phyloP scores from a whole-genome alignment of 257 asterid species.

The Eustoma russellianum region DNA sequence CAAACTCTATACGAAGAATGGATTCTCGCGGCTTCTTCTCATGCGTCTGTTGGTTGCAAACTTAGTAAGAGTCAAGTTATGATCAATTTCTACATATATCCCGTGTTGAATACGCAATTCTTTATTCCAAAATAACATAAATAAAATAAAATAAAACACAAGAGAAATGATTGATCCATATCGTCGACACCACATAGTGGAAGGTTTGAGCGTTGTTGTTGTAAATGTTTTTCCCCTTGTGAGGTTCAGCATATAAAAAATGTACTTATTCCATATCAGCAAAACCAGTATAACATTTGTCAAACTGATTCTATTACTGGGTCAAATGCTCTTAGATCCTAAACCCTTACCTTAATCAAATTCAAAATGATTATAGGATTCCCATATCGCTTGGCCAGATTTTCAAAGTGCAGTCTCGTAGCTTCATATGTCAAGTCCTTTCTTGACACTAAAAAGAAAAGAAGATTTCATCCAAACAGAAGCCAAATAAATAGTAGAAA shows the following conservation, averaged over 20 bases:
- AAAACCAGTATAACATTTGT: background rate
- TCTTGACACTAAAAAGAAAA: conserved; percentile 69
- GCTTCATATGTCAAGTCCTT: conserved; percentile 82
- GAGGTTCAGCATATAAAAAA: too few relatives aligned
- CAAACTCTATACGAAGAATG: conserved; percentile 83
- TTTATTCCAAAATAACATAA: too few relatives aligned
- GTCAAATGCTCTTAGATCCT: conserved; percentile 9
- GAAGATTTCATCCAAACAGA: background rate
- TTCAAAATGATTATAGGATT: conserved; percentile 85
- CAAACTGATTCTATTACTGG: background rate
- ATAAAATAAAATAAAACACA: too few relatives aligned
- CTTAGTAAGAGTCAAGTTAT: conserved; percentile 9
- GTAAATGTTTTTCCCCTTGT: too few relatives aligned
- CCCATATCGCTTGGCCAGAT: conserved; percentile 86
- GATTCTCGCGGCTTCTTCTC: conserved; percentile 97
- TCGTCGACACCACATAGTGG: too few relatives aligned
- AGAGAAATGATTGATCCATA: too few relatives aligned
- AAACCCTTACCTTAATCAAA: conserved; percentile 72
- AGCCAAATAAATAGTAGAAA: background rate
- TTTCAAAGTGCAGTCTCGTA: conserved; percentile 84
- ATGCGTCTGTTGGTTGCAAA: conserved; percentile 47
- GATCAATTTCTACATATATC: background rate
- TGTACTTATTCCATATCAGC: too few relatives aligned
- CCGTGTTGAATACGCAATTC: too few relatives aligned
- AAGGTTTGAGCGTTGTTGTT: too few relatives aligned